phyloP scores from a whole-genome alignment of 805 yeast species.

The Saccharomycopsis sp. region DNA sequence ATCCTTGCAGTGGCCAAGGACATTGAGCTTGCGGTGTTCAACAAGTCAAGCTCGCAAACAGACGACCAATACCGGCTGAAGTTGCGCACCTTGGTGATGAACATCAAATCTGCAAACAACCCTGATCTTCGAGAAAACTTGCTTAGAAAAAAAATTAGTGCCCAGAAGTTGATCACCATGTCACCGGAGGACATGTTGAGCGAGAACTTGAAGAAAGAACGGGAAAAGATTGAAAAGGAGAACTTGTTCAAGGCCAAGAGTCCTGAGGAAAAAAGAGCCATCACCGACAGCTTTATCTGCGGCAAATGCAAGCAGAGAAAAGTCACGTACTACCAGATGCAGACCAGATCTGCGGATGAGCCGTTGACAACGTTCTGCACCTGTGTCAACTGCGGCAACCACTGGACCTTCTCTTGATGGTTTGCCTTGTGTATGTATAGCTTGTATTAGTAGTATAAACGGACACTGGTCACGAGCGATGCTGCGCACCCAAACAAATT shows the following conservation, averaged over 20 bases:
- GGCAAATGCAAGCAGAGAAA: slow-evolving; percentile 97
- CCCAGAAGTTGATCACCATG: slow-evolving; percentile 66
- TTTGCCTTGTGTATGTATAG: too few relatives aligned
- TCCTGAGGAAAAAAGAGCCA: slow-evolving; percentile 91
- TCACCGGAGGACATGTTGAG: slow-evolving; percentile 95
- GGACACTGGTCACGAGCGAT: too few relatives aligned
- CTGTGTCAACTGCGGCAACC: slow-evolving; percentile 93
- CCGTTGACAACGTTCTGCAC: slow-evolving; percentile 97
- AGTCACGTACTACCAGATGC: slow-evolving; percentile 95
- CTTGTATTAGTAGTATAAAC: too few relatives aligned
- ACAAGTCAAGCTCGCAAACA: slow-evolving; percentile 47
- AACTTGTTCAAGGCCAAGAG: slow-evolving; percentile 96
- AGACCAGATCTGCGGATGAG: slow-evolving; percentile 97
- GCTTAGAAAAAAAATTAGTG: slow-evolving; percentile 53
- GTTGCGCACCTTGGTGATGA: slow-evolving; percentile 78
- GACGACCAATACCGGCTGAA: slow-evolving; percentile 64
- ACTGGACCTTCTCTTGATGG: slow-evolving; percentile 85
- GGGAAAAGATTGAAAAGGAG: slow-evolving; percentile 77
- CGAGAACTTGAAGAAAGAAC: slow-evolving; percentile 74
- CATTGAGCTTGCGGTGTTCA: slow-evolving; percentile 66
- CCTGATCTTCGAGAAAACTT: slow-evolving; percentile 72
- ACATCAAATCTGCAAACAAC: slow-evolving; percentile 80
- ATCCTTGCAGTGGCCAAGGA: slow-evolving; percentile 57
- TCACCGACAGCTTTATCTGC: slow-evolving; percentile 93
- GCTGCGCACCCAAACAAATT: too few relatives aligned